phyloP scores from a whole-genome alignment of 1,139 yeast species.

The Sugiyamaella japonica region DNA sequence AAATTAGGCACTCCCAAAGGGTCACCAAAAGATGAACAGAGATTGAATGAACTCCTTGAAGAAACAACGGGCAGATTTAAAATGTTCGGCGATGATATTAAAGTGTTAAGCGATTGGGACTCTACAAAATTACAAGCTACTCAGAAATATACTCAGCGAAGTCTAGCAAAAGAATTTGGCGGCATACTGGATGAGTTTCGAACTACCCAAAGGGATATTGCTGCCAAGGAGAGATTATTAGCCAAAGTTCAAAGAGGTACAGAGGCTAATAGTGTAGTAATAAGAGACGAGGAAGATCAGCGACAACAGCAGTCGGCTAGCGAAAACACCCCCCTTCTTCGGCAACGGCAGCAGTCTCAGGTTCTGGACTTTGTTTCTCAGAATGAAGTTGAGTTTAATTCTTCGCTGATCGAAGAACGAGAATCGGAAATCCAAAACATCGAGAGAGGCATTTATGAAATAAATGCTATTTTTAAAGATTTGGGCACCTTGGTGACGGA shows the following conservation, averaged over 20 bases:
- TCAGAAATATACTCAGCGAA: constrained; percentile 43
- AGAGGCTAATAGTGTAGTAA: constrained; percentile 20
- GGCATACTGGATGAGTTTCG: constrained; percentile 45
- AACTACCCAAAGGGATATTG: constrained; percentile 39
- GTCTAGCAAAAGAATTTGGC: constrained; percentile 47
- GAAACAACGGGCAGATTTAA: constrained; percentile 29
- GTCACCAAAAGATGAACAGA: constrained; percentile 22
- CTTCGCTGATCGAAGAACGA: constrained; percentile 67
- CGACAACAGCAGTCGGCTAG: constrained; percentile 37
- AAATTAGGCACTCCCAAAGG: constrained; percentile 18
- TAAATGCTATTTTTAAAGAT: constrained; percentile 81
- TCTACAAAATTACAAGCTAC: constrained; percentile 25
- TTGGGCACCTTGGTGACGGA: constrained; percentile 73
- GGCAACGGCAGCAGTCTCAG: constrained; percentile 43
- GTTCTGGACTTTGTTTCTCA: constrained; percentile 47
- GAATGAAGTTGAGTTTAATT: constrained; percentile 74
- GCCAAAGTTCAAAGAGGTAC: constrained; percentile 43
- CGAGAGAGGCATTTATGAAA: constrained; percentile 76
- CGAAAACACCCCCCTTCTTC: constrained; percentile 37
- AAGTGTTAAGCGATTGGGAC: constrained; percentile 30
- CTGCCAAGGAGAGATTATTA: constrained; percentile 28
- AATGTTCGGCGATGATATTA: constrained; percentile 27
- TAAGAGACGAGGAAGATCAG: constrained; percentile 30
- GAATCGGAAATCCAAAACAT: constrained; percentile 71
- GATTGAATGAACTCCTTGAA: constrained; percentile 26